phyloP scores from a whole-genome alignment of 2,329 filamentous ascomycete genomes.

The Alternaria dauci region DNA sequence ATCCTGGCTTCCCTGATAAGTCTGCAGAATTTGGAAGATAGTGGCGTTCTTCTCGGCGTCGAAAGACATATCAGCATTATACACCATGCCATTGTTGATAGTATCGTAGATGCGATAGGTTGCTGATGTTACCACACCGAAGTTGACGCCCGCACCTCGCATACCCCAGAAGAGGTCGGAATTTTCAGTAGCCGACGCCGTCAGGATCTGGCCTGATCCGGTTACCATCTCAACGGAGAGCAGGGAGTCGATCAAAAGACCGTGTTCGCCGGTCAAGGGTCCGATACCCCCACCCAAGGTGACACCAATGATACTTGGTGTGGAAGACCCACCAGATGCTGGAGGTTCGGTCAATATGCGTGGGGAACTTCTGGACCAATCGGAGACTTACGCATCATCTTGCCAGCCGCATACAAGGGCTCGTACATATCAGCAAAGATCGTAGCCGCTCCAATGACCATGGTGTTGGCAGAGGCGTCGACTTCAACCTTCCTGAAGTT shows the following conservation, averaged over 20 bases:
- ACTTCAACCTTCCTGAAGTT: neutral
- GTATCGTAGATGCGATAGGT: slow-evolving; percentile 27
- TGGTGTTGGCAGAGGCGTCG: neutral
- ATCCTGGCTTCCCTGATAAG: slow-evolving; percentile 2
- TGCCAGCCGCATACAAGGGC: slow-evolving; percentile 4
- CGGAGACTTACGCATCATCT: slow-evolving; percentile 2
- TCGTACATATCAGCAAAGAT: slow-evolving; percentile 1
- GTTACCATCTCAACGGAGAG: slow-evolving; percentile 32
- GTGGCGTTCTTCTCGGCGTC: neutral
- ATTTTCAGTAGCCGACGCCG: slow-evolving; percentile 37
- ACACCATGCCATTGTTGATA: slow-evolving; percentile 18
- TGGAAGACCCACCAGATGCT: slow-evolving; percentile 6
- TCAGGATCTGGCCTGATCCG: slow-evolving; percentile 39
- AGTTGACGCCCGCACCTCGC: slow-evolving; percentile 48
- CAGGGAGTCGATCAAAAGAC: slow-evolving; percentile 22
- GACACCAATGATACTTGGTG: slow-evolving; percentile 62
- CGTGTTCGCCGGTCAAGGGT: slow-evolving; percentile 58
- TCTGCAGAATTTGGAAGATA: slow-evolving; percentile 2
- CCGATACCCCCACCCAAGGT: slow-evolving; percentile 66
- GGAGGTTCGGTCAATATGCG: neutral
- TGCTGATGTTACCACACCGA: slow-evolving; percentile 39
- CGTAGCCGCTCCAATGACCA: slow-evolving; percentile 2
- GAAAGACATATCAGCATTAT: slow-evolving; percentile 12
- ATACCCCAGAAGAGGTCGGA: slow-evolving; percentile 51
- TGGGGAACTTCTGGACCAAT: neutral